A percentile compares a stretch with the other conserved stretches of the same genome.
Conservation (phyloP, 108 stramenopile genomes). For the Pseudonitzschia delicatissima region DNA sequence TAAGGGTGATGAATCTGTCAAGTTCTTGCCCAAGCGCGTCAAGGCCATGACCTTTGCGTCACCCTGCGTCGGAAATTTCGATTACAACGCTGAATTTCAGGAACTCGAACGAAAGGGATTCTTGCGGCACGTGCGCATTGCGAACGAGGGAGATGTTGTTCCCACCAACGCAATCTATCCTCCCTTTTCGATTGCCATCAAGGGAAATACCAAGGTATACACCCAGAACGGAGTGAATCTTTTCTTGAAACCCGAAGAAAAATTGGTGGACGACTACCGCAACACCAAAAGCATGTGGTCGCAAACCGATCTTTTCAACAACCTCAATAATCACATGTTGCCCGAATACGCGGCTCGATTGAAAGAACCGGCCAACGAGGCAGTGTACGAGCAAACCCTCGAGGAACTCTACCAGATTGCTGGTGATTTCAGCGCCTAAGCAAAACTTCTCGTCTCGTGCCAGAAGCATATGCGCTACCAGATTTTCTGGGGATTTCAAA, state of each 20-base stretch:
- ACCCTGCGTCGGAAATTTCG: conserved; percentile 36
- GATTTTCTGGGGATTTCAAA: no score
- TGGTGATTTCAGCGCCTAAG: no score
- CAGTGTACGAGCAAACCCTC: no score
- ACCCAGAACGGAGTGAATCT: background rate
- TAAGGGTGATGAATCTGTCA: background rate
- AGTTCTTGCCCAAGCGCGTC: conserved; percentile 43
- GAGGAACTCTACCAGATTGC: no score
- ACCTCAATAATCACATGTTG: no score
- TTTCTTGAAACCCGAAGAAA: background rate
- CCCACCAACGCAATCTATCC: background rate
- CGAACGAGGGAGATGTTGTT: conserved; percentile 35
- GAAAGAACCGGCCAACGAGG: no score
- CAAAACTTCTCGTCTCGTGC: no score
- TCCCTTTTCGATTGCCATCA: conserved; percentile 1
- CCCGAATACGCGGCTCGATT: no score
- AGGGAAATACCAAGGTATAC: background rate
- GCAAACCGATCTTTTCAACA: no score
- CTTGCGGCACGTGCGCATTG: conserved; percentile 49
- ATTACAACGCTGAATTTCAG: background rate
- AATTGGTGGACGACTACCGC: no score
- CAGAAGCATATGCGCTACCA: no score
- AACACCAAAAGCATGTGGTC: no score
- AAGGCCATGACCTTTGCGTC: conserved; percentile 56
- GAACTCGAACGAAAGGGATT: conserved; percentile 47